Percentiles rank a stretch among this genome's conserved stretches.
Conservation (phyloP, 768 basidiomycete species). For the Boletus rubescentipes region DNA sequence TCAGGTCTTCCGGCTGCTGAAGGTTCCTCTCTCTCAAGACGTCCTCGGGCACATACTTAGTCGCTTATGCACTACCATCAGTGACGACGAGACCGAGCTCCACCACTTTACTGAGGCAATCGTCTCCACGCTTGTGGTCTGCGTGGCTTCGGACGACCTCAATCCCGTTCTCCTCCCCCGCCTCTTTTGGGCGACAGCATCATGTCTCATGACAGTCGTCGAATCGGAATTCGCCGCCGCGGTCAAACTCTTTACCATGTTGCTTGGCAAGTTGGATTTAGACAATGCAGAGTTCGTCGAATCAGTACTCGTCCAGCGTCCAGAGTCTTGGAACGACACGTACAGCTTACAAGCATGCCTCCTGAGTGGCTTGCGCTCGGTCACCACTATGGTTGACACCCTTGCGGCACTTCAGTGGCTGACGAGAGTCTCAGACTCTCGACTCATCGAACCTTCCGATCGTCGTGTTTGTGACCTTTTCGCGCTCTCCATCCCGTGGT, state of each 20-base stretch:
- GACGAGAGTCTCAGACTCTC: slow-evolving; percentile 55
- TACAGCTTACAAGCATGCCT: slow-evolving; percentile 68
- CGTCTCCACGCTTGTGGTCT: slow-evolving; percentile 67
- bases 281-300: slow-evolving; percentile 66
- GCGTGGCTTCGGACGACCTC: slow-evolving; percentile 55
- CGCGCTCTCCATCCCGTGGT: slow-evolving; percentile 83
- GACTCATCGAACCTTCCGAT: slow-evolving; percentile 68
- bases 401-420: slow-evolving; percentile 67
- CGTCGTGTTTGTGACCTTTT: slow-evolving; percentile 81
- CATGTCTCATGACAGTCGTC: slow-evolving; percentile 79
- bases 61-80: slow-evolving; percentile 80
- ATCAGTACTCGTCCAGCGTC: slow-evolving; percentile 65
- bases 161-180: slow-evolving; percentile 69
- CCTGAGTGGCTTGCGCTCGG: slow-evolving; percentile 78
- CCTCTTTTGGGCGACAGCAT: slow-evolving; percentile 83
- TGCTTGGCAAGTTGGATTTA: slow-evolving; percentile 70
- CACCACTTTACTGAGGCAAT: slow-evolving; percentile 85
- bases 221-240: slow-evolving; percentile 76
- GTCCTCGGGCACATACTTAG: slow-evolving; percentile 80
- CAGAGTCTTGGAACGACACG: slow-evolving; percentile 67
- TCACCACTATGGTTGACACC: slow-evolving; percentile 61
- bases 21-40: slow-evolving; percentile 64
- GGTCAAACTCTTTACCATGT: slow-evolving; percentile 58
- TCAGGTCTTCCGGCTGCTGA: slow-evolving; percentile 83
- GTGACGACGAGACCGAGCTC: slow-evolving; percentile 72